These are phyloP conservation scores for Fusarium penzigii DNA, from an alignment of 2,329 filamentous ascomycete species.

Conservation along the genomic window DNA sequence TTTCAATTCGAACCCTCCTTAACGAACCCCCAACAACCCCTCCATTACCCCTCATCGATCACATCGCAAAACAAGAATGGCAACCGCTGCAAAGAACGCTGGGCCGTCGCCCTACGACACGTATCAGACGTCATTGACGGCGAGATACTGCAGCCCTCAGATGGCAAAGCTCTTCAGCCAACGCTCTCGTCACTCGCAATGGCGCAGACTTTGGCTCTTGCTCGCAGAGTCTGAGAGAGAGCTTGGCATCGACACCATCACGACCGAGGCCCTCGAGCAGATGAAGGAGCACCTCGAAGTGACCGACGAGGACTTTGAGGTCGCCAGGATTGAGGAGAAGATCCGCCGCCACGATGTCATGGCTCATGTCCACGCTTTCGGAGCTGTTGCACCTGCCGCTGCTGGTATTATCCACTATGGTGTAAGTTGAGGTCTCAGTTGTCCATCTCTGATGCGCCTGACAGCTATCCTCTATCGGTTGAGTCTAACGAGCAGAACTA, in stretches of 20 bases:
- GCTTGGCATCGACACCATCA: conserved; percentile 72
- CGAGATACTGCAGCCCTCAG: conserved; percentile 71
- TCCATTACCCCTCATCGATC: too few relatives aligned
- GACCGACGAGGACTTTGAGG: conserved; percentile 75
- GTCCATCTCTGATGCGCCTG: too few relatives aligned
- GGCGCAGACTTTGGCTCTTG: conserved; percentile 83
- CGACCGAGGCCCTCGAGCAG: conserved; percentile 71
- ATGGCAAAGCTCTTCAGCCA: conserved; percentile 82
- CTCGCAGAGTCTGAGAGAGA: conserved; percentile 82
- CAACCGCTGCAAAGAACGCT: background rate
- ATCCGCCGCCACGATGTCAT: conserved; percentile 64
- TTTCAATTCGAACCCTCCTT: too few relatives aligned
- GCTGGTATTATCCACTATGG: conserved; percentile 83
- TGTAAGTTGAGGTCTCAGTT: too few relatives aligned
- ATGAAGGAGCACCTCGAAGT: conserved; percentile 75
- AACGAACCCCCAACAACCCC: too few relatives aligned
- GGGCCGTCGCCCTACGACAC: conserved; percentile 18
- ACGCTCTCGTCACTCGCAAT: conserved; percentile 72
- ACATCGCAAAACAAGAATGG: too few relatives aligned
- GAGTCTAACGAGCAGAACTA: too few relatives aligned
- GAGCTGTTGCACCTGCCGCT: conserved; percentile 70
- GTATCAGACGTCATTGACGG: conserved; percentile 68
- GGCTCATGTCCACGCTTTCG: conserved; percentile 76
- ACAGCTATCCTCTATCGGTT: too few relatives aligned
- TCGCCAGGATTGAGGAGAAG: conserved; percentile 77